These are phyloP conservation scores for Diversispora epigaea DNA, from an alignment of 192 early-diverging fungal genomes.

Conservation along the genomic window DNA sequence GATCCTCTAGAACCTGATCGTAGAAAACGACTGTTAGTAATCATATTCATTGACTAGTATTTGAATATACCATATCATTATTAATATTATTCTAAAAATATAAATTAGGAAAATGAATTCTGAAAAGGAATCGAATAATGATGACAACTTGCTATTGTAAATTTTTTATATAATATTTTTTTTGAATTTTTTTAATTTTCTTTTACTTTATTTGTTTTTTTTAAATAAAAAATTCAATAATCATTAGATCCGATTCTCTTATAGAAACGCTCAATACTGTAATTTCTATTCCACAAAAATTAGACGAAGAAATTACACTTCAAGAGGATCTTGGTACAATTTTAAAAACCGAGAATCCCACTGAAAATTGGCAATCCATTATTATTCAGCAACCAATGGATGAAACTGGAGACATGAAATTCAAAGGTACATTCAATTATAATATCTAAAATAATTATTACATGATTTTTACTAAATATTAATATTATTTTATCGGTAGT, in stretches of 20 bases:
- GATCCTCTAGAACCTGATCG: constrained; percentile 15
- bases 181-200: neutral
- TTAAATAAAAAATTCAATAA: neutral
- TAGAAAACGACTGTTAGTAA: neutral
- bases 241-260: constrained; percentile 5
- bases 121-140: no score
- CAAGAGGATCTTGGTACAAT: constrained; percentile 5
- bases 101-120: neutral
- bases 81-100: neutral
- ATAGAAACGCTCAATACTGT: neutral
- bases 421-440: constrained; percentile 14
- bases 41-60: neutral
- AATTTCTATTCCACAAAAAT: neutral
- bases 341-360: neutral
- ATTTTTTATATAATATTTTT: neutral
- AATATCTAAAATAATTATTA: neutral
- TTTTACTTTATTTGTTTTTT: neutral
- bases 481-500: constrained; percentile 12
- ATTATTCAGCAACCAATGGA: constrained; percentile 8
- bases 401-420: constrained; percentile 24
- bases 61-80: neutral
- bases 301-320: constrained; percentile 1
- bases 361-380: constrained; percentile 9
- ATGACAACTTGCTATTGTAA: no score
- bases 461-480: neutral